Evolutionary conservation across 306 rosid species (phyloP), one percentile per base, ranked within the genome.

Genomic region (Casuarina glauca): DNA sequence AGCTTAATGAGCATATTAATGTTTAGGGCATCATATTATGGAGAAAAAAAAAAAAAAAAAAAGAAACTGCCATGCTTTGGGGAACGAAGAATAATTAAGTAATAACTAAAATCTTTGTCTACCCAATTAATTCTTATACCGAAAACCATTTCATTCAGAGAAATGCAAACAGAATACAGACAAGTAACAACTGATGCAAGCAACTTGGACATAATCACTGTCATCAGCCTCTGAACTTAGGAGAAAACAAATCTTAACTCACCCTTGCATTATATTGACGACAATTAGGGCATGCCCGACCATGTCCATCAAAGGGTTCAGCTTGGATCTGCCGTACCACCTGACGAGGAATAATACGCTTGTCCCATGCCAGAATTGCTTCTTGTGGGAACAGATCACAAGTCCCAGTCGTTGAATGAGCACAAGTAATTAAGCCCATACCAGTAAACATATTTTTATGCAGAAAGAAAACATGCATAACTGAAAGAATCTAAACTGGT

Each of bases 221-320:
- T 19, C 6, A 17, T 44, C 36, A 44, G 19, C 2, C 53, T 60
- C 57, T 20, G 3, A 50, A 12, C 7, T 45, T 13, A 16, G 5
- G 42, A 35, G 50, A 57, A 12, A 16, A 67, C 11, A 15, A 76
- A 46, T 79, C 70, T 80, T 76, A 39, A 54, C 90, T 80, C 76
- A 94, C 98, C 98, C 92, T 94, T 19, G 88, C 93, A 88, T 94
- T 94, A 71, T 82, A 82, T 76, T 94, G 98, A 61, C 96, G 86
- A 84, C 98, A 94, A 73, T 53, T 88, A 66, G 96, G 97, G 84
- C 98, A 94, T 58, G 73, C 9, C 19, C 72, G 75, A 64, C 87
- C 91, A 42, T 19, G 82, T 44, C 46, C 79, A 51, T 55, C 85
- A 79, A 82, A 84, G 75, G 87, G 78, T 76, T 79, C 83, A 38